phyloP scores from a whole-genome alignment of 1,284 basidiomycete genomes.

The Ceratobasidium sp. region DNA sequence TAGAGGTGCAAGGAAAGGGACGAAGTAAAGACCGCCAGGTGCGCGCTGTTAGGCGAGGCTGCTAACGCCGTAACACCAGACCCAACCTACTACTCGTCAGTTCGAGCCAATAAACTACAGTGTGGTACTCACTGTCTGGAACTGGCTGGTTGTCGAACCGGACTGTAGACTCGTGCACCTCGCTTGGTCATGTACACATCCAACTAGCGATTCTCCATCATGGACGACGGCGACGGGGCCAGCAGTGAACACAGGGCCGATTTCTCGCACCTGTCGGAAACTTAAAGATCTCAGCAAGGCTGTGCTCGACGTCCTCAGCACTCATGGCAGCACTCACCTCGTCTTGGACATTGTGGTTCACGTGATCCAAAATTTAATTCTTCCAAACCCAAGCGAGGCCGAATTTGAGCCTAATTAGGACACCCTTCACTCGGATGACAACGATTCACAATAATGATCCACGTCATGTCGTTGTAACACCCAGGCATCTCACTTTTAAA shows the following conservation, averaged over 20 bases:
- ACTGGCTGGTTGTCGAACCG: slow-evolving; percentile 82
- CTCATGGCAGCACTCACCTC: slow-evolving; percentile 2
- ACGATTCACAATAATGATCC: no score
- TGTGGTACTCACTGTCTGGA: slow-evolving; percentile 77
- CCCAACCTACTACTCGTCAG: slow-evolving; percentile 59
- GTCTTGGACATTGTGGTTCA: slow-evolving; percentile 45
- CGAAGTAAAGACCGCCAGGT: slow-evolving; percentile 75
- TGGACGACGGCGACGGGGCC: slow-evolving; percentile 86
- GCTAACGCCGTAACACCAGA: slow-evolving; percentile 65
- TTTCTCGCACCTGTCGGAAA: slow-evolving; percentile 77
- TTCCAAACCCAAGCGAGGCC: no score
- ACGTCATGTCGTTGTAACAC: no score
- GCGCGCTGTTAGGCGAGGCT: slow-evolving; percentile 46
- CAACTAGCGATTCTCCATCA: slow-evolving; percentile 86
- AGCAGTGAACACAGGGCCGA: slow-evolving; percentile 87
- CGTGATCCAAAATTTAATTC: slow-evolving; percentile 40
- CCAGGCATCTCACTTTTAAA: no score
- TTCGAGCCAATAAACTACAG: neutral
- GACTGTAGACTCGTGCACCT: slow-evolving; percentile 83
- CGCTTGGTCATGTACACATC: slow-evolving; percentile 89
- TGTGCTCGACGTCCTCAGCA: neutral
- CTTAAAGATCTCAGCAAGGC: slow-evolving; percentile 57
- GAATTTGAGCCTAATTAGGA: no score
- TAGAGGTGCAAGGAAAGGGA: slow-evolving; percentile 69
- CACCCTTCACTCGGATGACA: no score